Base-by-base conservation (phyloP, 2,329 filamentous ascomycete species). In the Aspergillus melleus region DNA sequence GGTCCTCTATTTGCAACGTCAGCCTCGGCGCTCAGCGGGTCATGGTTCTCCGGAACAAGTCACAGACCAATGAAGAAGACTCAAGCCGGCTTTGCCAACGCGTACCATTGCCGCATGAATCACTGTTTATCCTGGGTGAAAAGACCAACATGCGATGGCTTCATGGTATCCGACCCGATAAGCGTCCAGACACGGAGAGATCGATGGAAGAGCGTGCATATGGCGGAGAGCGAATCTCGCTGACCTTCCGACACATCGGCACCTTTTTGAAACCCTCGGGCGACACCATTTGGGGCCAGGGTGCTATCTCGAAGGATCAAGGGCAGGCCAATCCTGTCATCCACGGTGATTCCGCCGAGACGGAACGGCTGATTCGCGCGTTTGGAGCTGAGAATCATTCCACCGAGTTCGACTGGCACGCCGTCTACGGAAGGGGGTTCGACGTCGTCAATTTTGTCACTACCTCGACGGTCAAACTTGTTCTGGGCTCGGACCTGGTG, bases 131-230 rank as follows among this genome's bases (percentile, higher is more conserved):
- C 51, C 88, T 98, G 75, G 93, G 93, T 3, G 81, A 92, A 19
- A 74, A 81, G 44, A 96, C 92, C 0, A 99, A 99, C 71, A 86
- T 84, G 77, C 84, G 87, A 66, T 98, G 93, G 91, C 83, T 97
- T 11, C 95, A 99, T 77, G 88, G 88, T n/a, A 97, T 99, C 72
- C 88, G 90, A 53, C 87, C 90, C 49, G 95, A 99, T 76, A 96
- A 93, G 73, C 86, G 95, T 26, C 79, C 84, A 0, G 76, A 80
- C 1, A 77, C 80, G 1, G 89, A 93, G 64, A 93, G 94, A 74
- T 82, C 84, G 0, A 66, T 80, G 0, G 84, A 85, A 6, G 94
- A 98, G 73, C 83, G 87, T 46, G 89, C 90, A 0, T 92, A 86
- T 69, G 80, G 80, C 6, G 90, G 92, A 6, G 87, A 88, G 51